Conservation (phyloP, 768 basidiomycete genomes). For the Leccinellum luteum region DNA sequence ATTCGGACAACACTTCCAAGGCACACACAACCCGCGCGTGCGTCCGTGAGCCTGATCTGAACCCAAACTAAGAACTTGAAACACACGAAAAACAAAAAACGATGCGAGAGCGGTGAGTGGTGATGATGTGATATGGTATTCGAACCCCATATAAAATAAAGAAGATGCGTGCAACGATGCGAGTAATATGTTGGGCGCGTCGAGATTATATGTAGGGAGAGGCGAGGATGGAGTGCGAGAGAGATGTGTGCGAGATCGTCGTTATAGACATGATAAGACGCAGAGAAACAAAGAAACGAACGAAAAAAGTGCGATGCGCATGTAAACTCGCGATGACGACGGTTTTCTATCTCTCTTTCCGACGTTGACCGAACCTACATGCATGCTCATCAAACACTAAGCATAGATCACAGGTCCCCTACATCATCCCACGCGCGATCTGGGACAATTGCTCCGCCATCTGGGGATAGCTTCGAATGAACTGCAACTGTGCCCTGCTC, state of each 20-base stretch:
- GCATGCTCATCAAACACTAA: conserved; percentile 1
- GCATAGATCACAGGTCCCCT: conserved; percentile 3
- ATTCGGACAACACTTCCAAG: too few relatives aligned
- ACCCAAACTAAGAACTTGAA: not conserved
- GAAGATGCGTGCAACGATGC: not conserved
- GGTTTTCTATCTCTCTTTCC: not conserved
- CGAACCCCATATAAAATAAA: not conserved
- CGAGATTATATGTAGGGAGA: not conserved
- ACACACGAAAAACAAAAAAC: not conserved
- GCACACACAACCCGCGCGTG: not conserved
- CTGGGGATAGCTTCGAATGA: conserved; percentile 79
- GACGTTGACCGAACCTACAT: conserved; percentile 7
- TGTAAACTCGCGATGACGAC: not conserved
- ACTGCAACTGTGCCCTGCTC: conserved; percentile 77
- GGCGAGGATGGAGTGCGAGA: not conserved
- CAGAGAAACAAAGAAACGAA: not conserved
- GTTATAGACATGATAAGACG: not conserved
- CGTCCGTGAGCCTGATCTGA: not conserved
- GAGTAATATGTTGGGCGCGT: not conserved
- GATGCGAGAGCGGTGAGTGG: not conserved
- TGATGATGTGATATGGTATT: not conserved
- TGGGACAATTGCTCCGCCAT: conserved; percentile 68
- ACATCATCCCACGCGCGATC: conserved; percentile 43
- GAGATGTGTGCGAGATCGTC: not conserved
- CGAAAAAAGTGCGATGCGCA: not conserved